A percentile compares a stretch with the other conserved stretches of the same genome.
Evolutionary conservation across 2,329 filamentous ascomycete species (phyloP).

Genomic region (Stylonectria norvegica): DNA sequence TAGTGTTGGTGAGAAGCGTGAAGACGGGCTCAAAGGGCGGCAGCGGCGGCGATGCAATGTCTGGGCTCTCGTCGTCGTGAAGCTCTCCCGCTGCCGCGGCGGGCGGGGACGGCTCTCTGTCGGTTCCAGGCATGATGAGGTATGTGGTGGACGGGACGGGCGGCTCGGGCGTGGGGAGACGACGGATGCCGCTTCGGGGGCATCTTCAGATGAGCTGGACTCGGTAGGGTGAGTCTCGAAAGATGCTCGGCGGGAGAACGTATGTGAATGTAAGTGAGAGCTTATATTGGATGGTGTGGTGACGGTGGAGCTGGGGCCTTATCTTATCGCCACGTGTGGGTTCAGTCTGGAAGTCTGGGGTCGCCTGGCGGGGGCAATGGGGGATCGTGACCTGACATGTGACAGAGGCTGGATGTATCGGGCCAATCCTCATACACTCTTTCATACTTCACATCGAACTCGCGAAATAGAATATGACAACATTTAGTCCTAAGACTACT

Average conservation of each 20-base stretch:
- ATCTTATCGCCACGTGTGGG: slow-evolving; percentile 36
- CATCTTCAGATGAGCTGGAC: slow-evolving; percentile 25
- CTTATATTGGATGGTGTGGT: slow-evolving; percentile 5
- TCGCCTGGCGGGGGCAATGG: background rate
- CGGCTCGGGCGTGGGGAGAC: slow-evolving; percentile 9
- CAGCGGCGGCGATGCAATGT: slow-evolving; percentile 14
- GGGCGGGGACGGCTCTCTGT: slow-evolving; percentile 24
- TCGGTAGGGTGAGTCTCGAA: too few relatives aligned
- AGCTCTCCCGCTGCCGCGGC: slow-evolving; percentile 14
- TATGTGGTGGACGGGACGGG: slow-evolving; percentile 1
- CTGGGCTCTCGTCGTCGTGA: slow-evolving; percentile 8
- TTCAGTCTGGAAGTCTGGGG: background rate
- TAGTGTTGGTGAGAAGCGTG: slow-evolving; percentile 73
- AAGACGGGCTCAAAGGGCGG: slow-evolving; percentile 75
- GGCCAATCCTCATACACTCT: too few relatives aligned
- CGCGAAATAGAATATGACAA: too few relatives aligned
- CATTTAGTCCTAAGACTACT: too few relatives aligned
- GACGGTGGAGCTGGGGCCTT: slow-evolving; percentile 25
- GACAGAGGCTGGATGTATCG: slow-evolving; percentile 9
- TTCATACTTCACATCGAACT: too few relatives aligned
- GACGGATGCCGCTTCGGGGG: slow-evolving; percentile 15
- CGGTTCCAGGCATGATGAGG: slow-evolving; percentile 22
- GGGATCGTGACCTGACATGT: slow-evolving; percentile 16
- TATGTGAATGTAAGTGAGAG: slow-evolving; percentile 1
- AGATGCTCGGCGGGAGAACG: too few relatives aligned